Percentiles rank a stretch among this genome's conserved stretches.
phyloP scores from a whole-genome alignment of 2,329 filamentous ascomycete genomes.

The Nemania diffusa region DNA sequence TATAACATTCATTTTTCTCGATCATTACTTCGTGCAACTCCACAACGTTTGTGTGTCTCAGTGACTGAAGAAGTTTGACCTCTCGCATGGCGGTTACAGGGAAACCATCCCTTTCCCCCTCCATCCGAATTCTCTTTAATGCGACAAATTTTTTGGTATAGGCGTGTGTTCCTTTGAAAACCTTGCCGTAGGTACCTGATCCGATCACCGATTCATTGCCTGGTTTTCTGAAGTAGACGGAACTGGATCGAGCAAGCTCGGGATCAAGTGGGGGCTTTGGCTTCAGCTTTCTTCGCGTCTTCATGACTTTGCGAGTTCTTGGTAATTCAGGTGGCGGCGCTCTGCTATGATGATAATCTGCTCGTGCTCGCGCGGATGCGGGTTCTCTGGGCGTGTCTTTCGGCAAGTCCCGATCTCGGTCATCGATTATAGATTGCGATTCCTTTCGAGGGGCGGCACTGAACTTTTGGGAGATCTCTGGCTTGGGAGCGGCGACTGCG shows the following conservation, averaged over 20 bases:
- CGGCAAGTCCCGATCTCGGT: conserved; percentile 46
- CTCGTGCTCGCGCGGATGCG: conserved; percentile 47
- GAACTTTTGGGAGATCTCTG: conserved; percentile 74
- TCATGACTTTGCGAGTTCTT: conserved; percentile 71
- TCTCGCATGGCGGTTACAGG: conserved; percentile 91
- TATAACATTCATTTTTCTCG: conserved; percentile 97
- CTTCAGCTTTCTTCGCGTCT: conserved; percentile 76
- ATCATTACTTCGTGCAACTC: conserved; percentile 94
- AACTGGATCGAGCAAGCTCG: conserved; percentile 82
- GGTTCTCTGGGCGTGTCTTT: conserved; percentile 49
- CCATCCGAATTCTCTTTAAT: conserved; percentile 92
- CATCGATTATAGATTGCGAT: conserved; percentile 55
- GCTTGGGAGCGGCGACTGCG: conserved; percentile 66
- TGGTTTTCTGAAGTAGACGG: conserved; percentile 93
- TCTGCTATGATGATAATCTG: conserved; percentile 46
- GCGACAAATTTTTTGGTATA: conserved; percentile 87
- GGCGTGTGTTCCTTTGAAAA: conserved; percentile 94
- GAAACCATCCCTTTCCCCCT: conserved; percentile 89
- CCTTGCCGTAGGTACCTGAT: conserved; percentile 94
- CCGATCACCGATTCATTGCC: conserved; percentile 98
- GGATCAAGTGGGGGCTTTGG: conserved; percentile 74
- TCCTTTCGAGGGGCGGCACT: conserved; percentile 68
- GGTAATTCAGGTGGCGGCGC: conserved; percentile 53
- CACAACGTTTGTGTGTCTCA: conserved; percentile 85
- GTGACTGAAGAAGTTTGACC: conserved; percentile 89